Conservation (phyloP, 495 filamentous ascomycete species). For the Xylaria flabelliformis region DNA sequence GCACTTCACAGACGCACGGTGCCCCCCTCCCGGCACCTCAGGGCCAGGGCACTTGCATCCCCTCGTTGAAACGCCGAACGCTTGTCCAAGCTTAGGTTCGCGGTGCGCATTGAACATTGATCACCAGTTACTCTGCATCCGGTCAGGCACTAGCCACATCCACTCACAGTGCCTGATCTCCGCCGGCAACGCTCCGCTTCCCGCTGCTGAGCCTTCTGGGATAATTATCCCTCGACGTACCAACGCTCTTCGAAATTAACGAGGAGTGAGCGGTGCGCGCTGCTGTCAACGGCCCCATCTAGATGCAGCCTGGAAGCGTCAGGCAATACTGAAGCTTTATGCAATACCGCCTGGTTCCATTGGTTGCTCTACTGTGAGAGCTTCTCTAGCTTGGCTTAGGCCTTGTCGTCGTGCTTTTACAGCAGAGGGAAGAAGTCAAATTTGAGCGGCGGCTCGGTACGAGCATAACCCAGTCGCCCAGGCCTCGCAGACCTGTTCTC, state of each 20-base stretch:
- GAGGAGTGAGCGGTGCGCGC: slow-evolving; percentile 14
- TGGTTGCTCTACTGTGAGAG: neutral
- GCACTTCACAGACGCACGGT: slow-evolving; percentile 7
- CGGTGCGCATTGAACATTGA: slow-evolving; percentile 12
- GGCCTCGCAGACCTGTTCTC: neutral
- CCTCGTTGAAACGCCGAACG: slow-evolving; percentile 20
- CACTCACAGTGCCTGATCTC: neutral
- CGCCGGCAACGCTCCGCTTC: neutral
- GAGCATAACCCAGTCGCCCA: neutral
- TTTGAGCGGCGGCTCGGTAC: too few species aligned
- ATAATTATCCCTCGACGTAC: slow-evolving; percentile 8
- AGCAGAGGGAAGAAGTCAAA: too few species aligned
- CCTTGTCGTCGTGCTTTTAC: neutral
- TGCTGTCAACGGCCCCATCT: neutral
- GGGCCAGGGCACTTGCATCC: neutral
- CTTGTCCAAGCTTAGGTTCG: slow-evolving; percentile 17
- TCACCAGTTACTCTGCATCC: slow-evolving; percentile 5
- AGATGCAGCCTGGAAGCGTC: slow-evolving; percentile 17
- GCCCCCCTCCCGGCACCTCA: neutral
- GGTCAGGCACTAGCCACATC: slow-evolving; percentile 13
- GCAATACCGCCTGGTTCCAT: neutral
- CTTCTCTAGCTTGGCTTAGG: neutral
- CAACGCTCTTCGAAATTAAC: slow-evolving; percentile 17
- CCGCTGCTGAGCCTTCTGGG: neutral
- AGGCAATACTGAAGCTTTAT: slow-evolving; percentile 7